Evolutionary conservation across 192 early-diverging fungal genomes (phyloP).

Genomic region (Funneliformis geosporum): DNA sequence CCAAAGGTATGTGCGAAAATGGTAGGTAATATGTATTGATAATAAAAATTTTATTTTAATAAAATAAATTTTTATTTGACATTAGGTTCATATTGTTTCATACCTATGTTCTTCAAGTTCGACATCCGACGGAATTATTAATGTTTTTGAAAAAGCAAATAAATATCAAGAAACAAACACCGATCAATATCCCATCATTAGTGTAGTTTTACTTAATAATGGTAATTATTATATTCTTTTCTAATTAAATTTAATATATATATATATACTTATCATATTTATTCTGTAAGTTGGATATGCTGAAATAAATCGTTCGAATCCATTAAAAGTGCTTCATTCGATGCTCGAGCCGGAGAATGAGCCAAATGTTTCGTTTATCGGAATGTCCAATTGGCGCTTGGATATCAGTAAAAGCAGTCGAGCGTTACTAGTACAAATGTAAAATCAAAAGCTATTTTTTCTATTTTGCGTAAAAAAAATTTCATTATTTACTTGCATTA

Average conservation of each 20-base stretch:
- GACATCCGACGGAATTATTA: constrained; percentile 28
- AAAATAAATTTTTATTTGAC: neutral
- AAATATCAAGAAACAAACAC: constrained; percentile 20
- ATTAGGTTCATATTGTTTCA: constrained; percentile 21
- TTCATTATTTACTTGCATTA: too few species aligned
- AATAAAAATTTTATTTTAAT: neutral
- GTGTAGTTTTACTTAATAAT: constrained; percentile 23
- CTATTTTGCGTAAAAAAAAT: too few species aligned
- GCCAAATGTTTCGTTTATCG: constrained; percentile 20
- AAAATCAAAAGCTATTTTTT: too few species aligned
- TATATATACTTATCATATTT: neutral
- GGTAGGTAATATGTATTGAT: too few species aligned
- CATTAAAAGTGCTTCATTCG: constrained; percentile 29
- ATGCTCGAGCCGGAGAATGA: constrained; percentile 20
- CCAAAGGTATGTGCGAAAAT: constrained; percentile 14
- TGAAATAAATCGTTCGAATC: constrained; percentile 18
- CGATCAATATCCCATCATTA: constrained; percentile 7
- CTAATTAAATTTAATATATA: too few species aligned
- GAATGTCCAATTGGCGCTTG: constrained; percentile 31
- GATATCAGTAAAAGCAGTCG: constrained; percentile 30
- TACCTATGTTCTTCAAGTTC: constrained; percentile 21
- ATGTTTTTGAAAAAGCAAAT: constrained; percentile 28
- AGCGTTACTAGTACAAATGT: constrained; percentile 26
- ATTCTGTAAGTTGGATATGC: neutral
- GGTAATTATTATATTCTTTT: constrained; percentile 7